Evolutionary conservation across 1,284 basidiomycete genomes (phyloP), one percentile per base, ranked within the genome.

Genomic region (Pseudozyma tsukubaensis): DNA sequence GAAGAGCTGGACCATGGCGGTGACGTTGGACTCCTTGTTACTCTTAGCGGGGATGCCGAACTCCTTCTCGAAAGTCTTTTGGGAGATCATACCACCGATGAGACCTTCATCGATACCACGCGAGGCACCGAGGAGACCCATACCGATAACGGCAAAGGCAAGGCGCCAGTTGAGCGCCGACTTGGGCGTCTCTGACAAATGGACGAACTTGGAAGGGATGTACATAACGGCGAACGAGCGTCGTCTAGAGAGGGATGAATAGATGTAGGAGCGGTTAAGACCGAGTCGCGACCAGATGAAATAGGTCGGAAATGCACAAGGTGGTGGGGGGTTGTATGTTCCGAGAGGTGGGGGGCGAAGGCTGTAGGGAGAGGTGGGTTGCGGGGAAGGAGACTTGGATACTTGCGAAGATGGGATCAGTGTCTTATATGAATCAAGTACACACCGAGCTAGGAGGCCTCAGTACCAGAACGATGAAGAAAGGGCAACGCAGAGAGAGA

Each of bases 111-210:
- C 73, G 55, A 69, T 69, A 59, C 71, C 71, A 50, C 71, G 65
- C 18, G 71, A 69, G 48, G 71, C 66, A 53, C 71, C 71, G 51
- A 74, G 66, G 16, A 74, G 58, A 55, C 71, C 71, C 65, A 74
- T 74, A 29, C 58, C 58, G 10, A 62, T 37, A 16, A 74, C 71
- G 37, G 65, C 71, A 24, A 74, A 42, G 34, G 61, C 55, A 5
- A 74, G 61, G 36, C 66, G 65, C 71, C 71, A 74, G 62, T 74
- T 74, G 59, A 74, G 66, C 40, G 71, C 65, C 55, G 61, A 57
- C 32, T 50, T 74, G 51, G 71, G 71, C 66, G 66, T 68, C 58
- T 74, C 71, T 37, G 62, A 51, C 11, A 74, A 54, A 52, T 74
- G 71, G 4, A 58, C 61, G n/a, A 74, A 65, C 34, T 69, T 69